Evolutionary conservation across 192 early-diverging fungal species (phyloP), one percentile per base, ranked within the genome.

Genomic region (Coemansia sp.): DNA sequence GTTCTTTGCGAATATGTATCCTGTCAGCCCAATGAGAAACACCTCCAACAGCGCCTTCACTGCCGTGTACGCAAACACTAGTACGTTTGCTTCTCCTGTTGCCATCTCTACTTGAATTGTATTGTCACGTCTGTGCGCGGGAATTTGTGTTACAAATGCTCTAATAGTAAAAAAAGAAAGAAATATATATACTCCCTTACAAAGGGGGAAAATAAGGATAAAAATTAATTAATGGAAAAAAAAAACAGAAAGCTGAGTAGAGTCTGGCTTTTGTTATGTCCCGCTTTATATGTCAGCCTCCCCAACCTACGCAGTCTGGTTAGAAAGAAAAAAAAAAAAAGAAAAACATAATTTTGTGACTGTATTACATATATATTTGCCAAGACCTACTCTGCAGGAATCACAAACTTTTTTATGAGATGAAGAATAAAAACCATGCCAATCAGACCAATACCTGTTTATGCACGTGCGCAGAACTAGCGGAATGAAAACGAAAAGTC

Each of bases 41-140:
- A 81, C 83, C 65, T 84, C 77, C 9, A 81, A 62, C 46, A 84
- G 73, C 2, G 83, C 74, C 61, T 82, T 82, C 55, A 74, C 48
- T 7, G 80, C 80, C 13, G 80, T 82, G 59, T 66, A 82, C 10
- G 72, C 76, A 62, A 74, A 82, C 11, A 62, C 72, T 0, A 82
- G 68, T 6, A 82, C 63, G 26, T 52, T 67, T 51, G 77, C 65
- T 43, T 67, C 56, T 18, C 40, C 48, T 49, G 47, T 18, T 18
- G 22, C 51, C 51, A 54, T 54, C 26, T 19, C 10, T 9, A 2
- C 13, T 49, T 49, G 47, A 18, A 49, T 18, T 49, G 47, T 45
- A 32, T 32, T 32, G 32, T 32, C 32, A 32, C 32, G 32, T 32
- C 32, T 32, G 32, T 32, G 32, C 32, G 43, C 8, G 43, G 16